A percentile compares a stretch with the other conserved stretches of the same genome.
phyloP scores from a whole-genome alignment of 2,329 filamentous ascomycete genomes.

The Aspergillus udagawae region DNA sequence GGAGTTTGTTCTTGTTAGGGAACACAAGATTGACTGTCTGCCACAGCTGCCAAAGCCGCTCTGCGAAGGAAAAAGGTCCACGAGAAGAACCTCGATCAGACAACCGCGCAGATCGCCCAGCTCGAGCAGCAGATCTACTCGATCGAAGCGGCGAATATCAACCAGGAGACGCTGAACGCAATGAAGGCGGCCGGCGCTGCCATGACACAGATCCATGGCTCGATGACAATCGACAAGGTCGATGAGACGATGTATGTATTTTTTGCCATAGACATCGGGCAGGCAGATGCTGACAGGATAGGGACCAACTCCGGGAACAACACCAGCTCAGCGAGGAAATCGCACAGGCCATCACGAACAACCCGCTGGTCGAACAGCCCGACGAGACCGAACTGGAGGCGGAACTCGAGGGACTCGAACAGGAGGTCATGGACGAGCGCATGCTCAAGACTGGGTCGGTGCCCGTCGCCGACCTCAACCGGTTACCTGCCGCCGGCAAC shows the following conservation, averaged over 20 bases:
- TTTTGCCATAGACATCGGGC: background rate
- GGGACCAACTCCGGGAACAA: slow-evolving; percentile 87
- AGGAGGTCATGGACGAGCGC: slow-evolving; percentile 87
- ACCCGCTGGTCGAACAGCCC: slow-evolving; percentile 62
- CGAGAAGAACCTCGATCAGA: slow-evolving; percentile 89
- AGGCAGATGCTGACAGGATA: slow-evolving; percentile 36
- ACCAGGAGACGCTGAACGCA: slow-evolving; percentile 88
- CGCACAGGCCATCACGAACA: slow-evolving; percentile 73
- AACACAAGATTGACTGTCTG: background rate
- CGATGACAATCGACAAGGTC: slow-evolving; percentile 89
- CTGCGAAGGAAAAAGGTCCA: slow-evolving; percentile 91
- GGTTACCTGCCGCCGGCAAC: slow-evolving; percentile 70
- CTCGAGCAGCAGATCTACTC: slow-evolving; percentile 93
- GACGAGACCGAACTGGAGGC: slow-evolving; percentile 85
- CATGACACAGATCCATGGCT: slow-evolving; percentile 90
- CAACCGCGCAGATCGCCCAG: slow-evolving; percentile 80
- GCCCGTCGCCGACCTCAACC: slow-evolving; percentile 73
- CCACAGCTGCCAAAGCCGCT: slow-evolving; percentile 78
- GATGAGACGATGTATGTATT: slow-evolving; percentile 82
- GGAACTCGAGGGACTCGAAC: slow-evolving; percentile 81
- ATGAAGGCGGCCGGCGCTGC: slow-evolving; percentile 89
- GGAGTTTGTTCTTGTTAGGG: background rate
- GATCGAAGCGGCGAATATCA: slow-evolving; percentile 98
- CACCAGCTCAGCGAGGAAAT: slow-evolving; percentile 94
- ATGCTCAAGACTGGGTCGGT: slow-evolving; percentile 88